Evolutionary conservation across 2,329 filamentous ascomycete genomes (phyloP).

Genomic region (Lithohypha guttulata): DNA sequence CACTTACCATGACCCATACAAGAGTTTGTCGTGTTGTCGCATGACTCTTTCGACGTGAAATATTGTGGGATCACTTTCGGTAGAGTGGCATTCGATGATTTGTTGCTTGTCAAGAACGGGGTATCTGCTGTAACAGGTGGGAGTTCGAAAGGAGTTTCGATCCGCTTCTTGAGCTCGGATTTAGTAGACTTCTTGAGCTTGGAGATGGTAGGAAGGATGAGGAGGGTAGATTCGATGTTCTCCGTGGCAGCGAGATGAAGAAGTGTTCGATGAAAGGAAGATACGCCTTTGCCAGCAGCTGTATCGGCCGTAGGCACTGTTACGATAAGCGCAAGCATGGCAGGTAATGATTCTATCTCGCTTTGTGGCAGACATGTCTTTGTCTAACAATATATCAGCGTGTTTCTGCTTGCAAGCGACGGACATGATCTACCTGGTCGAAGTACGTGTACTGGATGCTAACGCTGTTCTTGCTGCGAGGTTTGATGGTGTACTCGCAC

Average conservation of each 20-base stretch:
- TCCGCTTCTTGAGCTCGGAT: conserved; percentile 3
- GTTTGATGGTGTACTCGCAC: conserved; percentile 20
- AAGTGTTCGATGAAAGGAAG: conserved; percentile 25
- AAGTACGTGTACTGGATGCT: conserved; percentile 21
- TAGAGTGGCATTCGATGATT: conserved; percentile 27
- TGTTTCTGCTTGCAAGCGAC: background rate
- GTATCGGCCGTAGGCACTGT: conserved; percentile 32
- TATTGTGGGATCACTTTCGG: conserved; percentile 54
- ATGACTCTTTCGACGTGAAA: conserved; percentile 60
- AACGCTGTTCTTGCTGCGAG: conserved; percentile 15
- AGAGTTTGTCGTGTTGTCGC: conserved; percentile 57
- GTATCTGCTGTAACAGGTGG: conserved; percentile 26
- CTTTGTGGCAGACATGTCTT: conserved; percentile 13
- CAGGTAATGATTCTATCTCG: conserved; percentile 22
- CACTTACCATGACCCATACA: conserved; percentile 79
- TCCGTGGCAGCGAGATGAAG: conserved; percentile 39
- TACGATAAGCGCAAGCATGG: conserved; percentile 32
- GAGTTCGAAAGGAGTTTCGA: conserved; percentile 22
- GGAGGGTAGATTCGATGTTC: conserved; percentile 46
- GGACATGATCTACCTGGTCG: conserved; percentile 12
- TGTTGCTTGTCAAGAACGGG: conserved; percentile 22
- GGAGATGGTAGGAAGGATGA: conserved; percentile 41
- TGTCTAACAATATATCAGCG: conserved; percentile 9
- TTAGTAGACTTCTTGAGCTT: conserved; percentile 13
- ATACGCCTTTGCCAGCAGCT: conserved; percentile 12